Evolutionary conservation across 1,139 yeast genomes (phyloP).

Genomic region (Arxiozyma heterogenica): DNA sequence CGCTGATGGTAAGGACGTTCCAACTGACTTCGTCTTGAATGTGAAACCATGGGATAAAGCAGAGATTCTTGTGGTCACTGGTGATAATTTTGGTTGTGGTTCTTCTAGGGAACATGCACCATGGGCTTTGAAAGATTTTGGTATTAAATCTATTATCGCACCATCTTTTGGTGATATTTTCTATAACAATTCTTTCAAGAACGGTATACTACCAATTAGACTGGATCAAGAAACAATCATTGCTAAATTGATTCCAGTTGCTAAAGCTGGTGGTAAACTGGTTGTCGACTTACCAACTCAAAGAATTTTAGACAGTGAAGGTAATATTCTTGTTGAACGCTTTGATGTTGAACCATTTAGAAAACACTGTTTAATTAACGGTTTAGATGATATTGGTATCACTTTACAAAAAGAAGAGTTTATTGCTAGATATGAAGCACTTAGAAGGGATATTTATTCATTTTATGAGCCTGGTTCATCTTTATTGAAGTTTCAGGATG

Average conservation of each 20-base stretch:
- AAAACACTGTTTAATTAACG: constrained; percentile 88
- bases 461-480: constrained; percentile 84
- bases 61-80: constrained; percentile 80
- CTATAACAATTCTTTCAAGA: constrained; percentile 93
- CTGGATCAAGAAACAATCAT: constrained; percentile 65
- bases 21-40: constrained; percentile 83
- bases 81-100: constrained; percentile 98
- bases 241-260: constrained; percentile 68
- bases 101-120: constrained; percentile 99
- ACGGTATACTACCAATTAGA: constrained; percentile 88
- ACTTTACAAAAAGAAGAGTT: constrained; percentile 82
- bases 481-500: constrained; percentile 35
- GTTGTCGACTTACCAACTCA: constrained; percentile 83
- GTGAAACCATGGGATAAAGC: constrained; percentile 74
- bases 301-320: constrained; percentile 61
- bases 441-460: constrained; percentile 70
- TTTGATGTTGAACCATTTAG: constrained; percentile 87
- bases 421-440: constrained; percentile 63
- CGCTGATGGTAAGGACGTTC: constrained; percentile 61
- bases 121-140: constrained; percentile 97
- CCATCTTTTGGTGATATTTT: constrained; percentile 98
- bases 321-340: constrained; percentile 64
- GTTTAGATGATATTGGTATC: constrained; percentile 93
- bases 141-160: constrained; percentile 90
- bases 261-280: constrained; percentile 60